phyloP scores from a whole-genome alignment of 805 yeast species.

The Schwanniomyces occidentalis region DNA sequence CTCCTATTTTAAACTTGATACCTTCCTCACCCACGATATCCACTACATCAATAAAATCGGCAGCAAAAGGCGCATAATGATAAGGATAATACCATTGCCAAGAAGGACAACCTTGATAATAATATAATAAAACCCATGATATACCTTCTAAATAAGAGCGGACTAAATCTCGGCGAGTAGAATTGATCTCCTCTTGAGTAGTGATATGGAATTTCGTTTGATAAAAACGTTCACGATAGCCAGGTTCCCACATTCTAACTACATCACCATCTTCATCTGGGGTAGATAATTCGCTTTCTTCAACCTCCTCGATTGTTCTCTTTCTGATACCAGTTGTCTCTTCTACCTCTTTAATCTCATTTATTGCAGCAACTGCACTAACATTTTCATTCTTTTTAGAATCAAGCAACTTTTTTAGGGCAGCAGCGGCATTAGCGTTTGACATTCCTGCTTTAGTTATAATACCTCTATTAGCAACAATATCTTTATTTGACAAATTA shows the following conservation, averaged over 20 bases:
- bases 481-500: slow-evolving; percentile 66
- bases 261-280: slow-evolving; percentile 48
- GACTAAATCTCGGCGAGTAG: slow-evolving; percentile 60
- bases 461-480: slow-evolving; percentile 61
- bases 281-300: slow-evolving; percentile 14
- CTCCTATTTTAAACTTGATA: slow-evolving; percentile 62
- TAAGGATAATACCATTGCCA: slow-evolving; percentile 98
- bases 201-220: slow-evolving; percentile 64
- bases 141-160: slow-evolving; percentile 86
- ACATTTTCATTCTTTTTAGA: slow-evolving; percentile 31
- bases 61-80: slow-evolving; percentile 97
- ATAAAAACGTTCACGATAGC: slow-evolving; percentile 83
- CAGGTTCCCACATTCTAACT: slow-evolving; percentile 81
- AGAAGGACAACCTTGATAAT: slow-evolving; percentile 97
- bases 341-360: slow-evolving; percentile 19
- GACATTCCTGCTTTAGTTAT: slow-evolving; percentile 72
- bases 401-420: slow-evolving; percentile 43
- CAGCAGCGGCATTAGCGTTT: slow-evolving; percentile 67
- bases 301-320: slow-evolving; percentile 21
- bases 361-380: slow-evolving; percentile 49
- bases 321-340: slow-evolving; percentile 13
- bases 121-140: slow-evolving; percentile 92
- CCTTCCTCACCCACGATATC: slow-evolving; percentile 46
- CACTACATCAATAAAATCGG: slow-evolving; percentile 66
- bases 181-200: slow-evolving; percentile 53